These are phyloP conservation scores for Bacidia rubella DNA, from an alignment of 495 filamentous ascomycete genomes.

Conservation along the genomic window DNA sequence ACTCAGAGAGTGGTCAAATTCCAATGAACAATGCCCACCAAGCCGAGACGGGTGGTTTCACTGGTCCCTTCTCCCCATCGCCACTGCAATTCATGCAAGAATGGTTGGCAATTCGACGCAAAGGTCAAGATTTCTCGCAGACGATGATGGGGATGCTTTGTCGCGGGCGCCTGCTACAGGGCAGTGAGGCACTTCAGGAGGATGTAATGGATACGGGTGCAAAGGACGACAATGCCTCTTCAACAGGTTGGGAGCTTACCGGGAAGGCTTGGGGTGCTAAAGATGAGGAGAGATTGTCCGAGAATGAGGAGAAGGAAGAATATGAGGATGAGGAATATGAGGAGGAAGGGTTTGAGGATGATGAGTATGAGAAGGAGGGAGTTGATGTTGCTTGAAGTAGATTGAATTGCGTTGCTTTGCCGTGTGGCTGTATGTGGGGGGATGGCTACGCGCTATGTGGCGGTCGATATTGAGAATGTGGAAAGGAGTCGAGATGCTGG, in stretches of 20 bases:
- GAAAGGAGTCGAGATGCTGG: no score
- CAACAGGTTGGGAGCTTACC: background rate
- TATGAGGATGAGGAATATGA: background rate
- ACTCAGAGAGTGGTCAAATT: no score
- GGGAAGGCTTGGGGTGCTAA: background rate
- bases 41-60: background rate
- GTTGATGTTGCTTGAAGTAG: no score
- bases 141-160: constrained; percentile 14
- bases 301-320: background rate
- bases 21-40: background rate
- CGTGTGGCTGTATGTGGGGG: no score
- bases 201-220: background rate
- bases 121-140: constrained; percentile 12
- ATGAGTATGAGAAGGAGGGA: background rate
- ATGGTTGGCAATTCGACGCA: constrained; percentile 13
- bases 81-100: constrained; percentile 11
- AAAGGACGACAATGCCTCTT: background rate
- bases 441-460: no score
- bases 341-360: background rate
- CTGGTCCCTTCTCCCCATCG: constrained; percentile 1
- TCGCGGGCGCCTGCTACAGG: background rate
- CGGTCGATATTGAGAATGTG: no score
- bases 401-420: no score
- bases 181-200: background rate
- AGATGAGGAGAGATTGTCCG: background rate